These are phyloP conservation scores for Rhodotorula taiwanensis DNA, from an alignment of 768 basidiomycete species.

Conservation along the genomic window DNA sequence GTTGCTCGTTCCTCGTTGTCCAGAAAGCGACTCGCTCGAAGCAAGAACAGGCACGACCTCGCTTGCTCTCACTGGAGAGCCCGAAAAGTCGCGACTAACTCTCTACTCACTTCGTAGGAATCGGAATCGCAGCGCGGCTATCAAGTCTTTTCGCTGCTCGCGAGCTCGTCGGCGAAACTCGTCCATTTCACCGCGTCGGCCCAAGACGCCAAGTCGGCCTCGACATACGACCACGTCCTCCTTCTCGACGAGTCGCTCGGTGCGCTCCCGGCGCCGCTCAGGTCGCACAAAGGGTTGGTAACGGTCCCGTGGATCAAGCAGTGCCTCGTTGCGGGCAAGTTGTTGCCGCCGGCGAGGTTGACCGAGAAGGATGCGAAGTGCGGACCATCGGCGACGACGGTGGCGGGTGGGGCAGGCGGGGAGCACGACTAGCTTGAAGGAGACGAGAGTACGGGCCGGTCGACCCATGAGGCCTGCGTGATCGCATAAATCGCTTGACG, in stretches of 20 bases:
- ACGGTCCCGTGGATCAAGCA: slow-evolving; percentile 63
- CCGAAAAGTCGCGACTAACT: too few relatives aligned
- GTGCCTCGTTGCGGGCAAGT: slow-evolving; percentile 57
- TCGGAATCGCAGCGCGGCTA: not conserved
- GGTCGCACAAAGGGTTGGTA: slow-evolving; percentile 15
- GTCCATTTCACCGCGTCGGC: slow-evolving; percentile 61
- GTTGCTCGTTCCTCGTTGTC: slow-evolving; percentile 46
- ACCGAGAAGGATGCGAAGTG: not conserved
- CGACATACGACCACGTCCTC: slow-evolving; percentile 55
- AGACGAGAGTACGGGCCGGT: too few relatives aligned
- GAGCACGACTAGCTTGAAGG: too few relatives aligned
- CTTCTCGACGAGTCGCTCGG: slow-evolving; percentile 50
- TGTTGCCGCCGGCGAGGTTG: slow-evolving; percentile 5
- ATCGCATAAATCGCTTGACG: too few relatives aligned
- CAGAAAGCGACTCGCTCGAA: slow-evolving; percentile 29
- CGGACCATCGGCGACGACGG: too few relatives aligned
- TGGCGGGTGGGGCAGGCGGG: too few relatives aligned
- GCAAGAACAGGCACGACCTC: slow-evolving; percentile 23
- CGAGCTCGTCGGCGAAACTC: slow-evolving; percentile 66
- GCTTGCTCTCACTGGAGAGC: too few relatives aligned
- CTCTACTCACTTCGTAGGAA: not conserved
- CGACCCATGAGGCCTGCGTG: too few relatives aligned
- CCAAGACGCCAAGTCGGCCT: slow-evolving; percentile 47
- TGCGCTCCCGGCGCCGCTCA: not conserved
- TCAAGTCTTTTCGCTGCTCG: slow-evolving; percentile 53